These are phyloP conservation scores for Triticum urartu DNA, from an alignment of 176 grass and related monocot genomes.

Conservation along the genomic window DNA sequence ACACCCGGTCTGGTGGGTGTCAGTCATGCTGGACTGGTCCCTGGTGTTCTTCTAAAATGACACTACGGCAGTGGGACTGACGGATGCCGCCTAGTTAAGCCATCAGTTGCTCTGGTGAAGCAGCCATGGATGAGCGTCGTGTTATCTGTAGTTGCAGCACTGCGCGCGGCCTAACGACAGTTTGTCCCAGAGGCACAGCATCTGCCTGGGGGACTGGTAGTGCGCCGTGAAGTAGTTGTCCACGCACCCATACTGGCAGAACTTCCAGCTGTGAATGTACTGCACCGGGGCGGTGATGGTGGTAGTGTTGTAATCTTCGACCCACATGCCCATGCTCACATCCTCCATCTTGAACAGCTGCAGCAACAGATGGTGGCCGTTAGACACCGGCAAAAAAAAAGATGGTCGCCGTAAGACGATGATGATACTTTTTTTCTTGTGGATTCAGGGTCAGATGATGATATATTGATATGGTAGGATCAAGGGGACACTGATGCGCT, in stretches of 20 bases:
- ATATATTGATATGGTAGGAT: not conserved
- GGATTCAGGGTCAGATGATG: not conserved
- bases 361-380: not conserved
- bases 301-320: slow-evolving; percentile 79
- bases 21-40: too few species aligned
- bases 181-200: slow-evolving; percentile 81
- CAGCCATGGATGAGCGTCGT: not conserved
- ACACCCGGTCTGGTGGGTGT: not conserved
- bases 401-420: too few species aligned
- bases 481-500: not conserved
- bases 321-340: slow-evolving; percentile 99
- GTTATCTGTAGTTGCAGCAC: slow-evolving; percentile 85
- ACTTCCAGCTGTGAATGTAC: slow-evolving; percentile 89
- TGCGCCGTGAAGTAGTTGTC: slow-evolving; percentile 78
- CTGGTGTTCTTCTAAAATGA: not conserved
- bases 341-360: slow-evolving; percentile 99
- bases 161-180: slow-evolving; percentile 44
- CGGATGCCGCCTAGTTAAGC: not conserved
- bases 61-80: too few species aligned
- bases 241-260: slow-evolving; percentile 83
- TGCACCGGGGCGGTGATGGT: slow-evolving; percentile 21
- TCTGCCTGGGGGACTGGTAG: slow-evolving; percentile 92
- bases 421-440: too few species aligned
- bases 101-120: not conserved
- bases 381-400: not conserved